Conservation (phyloP, 257 asterid genomes). For the Nemophila menziesii region DNA sequence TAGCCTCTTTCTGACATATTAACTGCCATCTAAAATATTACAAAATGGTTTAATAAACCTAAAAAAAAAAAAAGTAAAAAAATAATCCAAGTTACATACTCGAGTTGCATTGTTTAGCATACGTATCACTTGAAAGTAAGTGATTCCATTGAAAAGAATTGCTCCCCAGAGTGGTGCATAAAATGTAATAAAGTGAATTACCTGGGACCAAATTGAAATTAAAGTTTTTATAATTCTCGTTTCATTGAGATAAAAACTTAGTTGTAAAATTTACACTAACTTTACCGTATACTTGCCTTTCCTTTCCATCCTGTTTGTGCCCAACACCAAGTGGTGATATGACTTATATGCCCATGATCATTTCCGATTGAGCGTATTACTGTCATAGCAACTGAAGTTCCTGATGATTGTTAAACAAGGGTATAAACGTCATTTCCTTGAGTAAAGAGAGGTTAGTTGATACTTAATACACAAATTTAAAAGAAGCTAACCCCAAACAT, state of each 20-base stretch:
- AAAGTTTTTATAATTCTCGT: background rate
- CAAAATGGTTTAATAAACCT: constrained; percentile 15
- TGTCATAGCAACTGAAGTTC: constrained; percentile 83
- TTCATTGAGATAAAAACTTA: no score
- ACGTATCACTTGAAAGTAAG: constrained; percentile 97
- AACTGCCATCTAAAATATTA: constrained; percentile 75
- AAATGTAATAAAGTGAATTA: constrained; percentile 75
- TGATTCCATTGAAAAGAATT: constrained; percentile 86
- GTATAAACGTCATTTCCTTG: background rate
- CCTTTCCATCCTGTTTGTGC: constrained; percentile 80
- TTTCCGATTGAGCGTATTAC: constrained; percentile 80
- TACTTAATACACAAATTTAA: background rate
- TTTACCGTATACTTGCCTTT: constrained; percentile 49
- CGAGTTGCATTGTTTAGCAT: constrained; percentile 97
- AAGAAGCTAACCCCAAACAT: constrained; percentile 77
- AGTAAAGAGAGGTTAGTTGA: background rate
- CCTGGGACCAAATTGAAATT: constrained; percentile 34
- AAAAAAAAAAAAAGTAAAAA: constrained; percentile 9
- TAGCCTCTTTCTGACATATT: constrained; percentile 78
- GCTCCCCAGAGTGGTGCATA: constrained; percentile 99
- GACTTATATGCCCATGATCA: constrained; percentile 74
- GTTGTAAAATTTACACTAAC: background rate
- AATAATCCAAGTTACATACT: constrained; percentile 37
- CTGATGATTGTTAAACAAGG: constrained; percentile 24
- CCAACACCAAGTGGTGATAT: constrained; percentile 85